Percentiles rank a stretch among this genome's conserved stretches.
phyloP scores from a whole-genome alignment of 2,329 filamentous ascomycete genomes.

The Cercospora sp. region DNA sequence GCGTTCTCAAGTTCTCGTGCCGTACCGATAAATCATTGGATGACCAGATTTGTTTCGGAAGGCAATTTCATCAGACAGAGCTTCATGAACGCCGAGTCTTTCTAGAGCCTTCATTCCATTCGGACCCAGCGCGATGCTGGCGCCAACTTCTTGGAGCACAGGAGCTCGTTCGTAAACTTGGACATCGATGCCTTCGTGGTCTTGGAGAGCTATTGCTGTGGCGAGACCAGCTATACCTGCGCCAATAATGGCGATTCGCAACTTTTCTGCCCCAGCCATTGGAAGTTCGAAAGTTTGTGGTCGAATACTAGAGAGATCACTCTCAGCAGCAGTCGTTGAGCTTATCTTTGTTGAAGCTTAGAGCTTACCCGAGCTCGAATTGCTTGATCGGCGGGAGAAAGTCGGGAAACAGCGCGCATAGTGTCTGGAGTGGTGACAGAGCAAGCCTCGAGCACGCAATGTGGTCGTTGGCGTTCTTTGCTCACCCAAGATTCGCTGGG shows the following conservation, averaged over 20 bases:
- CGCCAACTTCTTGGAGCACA: slow-evolving; percentile 42
- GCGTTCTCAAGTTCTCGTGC: neutral
- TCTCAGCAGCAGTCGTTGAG: slow-evolving; percentile 7
- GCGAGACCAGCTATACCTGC: slow-evolving; percentile 45
- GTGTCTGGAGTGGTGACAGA: slow-evolving; percentile 15
- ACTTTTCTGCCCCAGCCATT: slow-evolving; percentile 15
- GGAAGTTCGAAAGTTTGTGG: neutral
- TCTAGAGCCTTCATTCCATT: slow-evolving; percentile 44
- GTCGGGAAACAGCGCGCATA: neutral
- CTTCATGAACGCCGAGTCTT: slow-evolving; percentile 39
- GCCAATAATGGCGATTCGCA: slow-evolving; percentile 41
- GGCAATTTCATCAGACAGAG: slow-evolving; percentile 38
- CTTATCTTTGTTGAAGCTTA: slow-evolving; percentile 15
- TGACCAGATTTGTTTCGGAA: slow-evolving; percentile 37
- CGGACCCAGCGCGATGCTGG: slow-evolving; percentile 43
- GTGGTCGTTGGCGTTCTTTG: neutral
- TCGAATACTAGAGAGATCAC: neutral
- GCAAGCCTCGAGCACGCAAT: slow-evolving; percentile 24
- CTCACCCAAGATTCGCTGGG: slow-evolving; percentile 3
- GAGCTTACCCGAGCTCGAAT: slow-evolving; percentile 13
- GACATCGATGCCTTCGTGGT: slow-evolving; percentile 37
- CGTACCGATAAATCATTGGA: slow-evolving; percentile 42
- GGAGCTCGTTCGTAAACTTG: slow-evolving; percentile 42
- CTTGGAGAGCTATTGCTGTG: slow-evolving; percentile 39
- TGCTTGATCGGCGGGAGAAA: slow-evolving; percentile 8